Evolutionary conservation across 176 grass and related monocot genomes (phyloP).

Genomic region (Themeda triandra): DNA sequence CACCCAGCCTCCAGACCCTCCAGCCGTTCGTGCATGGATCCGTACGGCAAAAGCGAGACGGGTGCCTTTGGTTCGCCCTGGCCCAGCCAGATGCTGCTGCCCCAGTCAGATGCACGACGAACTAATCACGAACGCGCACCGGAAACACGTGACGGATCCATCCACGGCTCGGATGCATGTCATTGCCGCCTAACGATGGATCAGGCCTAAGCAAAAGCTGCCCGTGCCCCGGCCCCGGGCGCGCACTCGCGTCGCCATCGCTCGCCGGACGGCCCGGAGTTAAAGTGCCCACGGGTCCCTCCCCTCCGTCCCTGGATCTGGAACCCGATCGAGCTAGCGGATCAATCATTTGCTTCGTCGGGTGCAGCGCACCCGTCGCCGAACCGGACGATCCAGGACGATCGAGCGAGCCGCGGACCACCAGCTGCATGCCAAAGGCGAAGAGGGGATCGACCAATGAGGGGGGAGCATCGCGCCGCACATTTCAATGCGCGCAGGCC

Average conservation of each 20-base stretch:
- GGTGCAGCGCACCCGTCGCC: conserved; percentile 28
- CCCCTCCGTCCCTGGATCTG: background rate
- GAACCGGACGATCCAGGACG: background rate
- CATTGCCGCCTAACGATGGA: background rate
- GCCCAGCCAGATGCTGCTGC: background rate
- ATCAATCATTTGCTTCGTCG: background rate
- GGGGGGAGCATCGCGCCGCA: conserved; percentile 4
- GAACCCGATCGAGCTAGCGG: too few species aligned
- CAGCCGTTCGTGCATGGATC: background rate
- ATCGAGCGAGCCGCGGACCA: too few species aligned
- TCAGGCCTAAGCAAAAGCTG: background rate
- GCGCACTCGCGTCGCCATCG: conserved; percentile 19
- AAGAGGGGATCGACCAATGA: background rate
- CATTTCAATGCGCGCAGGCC: conserved; percentile 19
- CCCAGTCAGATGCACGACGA: background rate
- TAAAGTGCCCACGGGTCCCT: background rate
- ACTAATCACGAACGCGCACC: background rate
- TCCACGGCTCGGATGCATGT: background rate
- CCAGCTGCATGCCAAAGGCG: background rate
- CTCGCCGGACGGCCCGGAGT: background rate
- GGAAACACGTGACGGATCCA: conserved; percentile 24
- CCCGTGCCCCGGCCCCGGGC: background rate
- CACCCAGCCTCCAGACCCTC: background rate
- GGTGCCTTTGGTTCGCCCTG: background rate
- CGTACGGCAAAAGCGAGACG: background rate